Conservation (phyloP, 2,329 filamentous ascomycete genomes). For the Xylaria arbuscula region DNA sequence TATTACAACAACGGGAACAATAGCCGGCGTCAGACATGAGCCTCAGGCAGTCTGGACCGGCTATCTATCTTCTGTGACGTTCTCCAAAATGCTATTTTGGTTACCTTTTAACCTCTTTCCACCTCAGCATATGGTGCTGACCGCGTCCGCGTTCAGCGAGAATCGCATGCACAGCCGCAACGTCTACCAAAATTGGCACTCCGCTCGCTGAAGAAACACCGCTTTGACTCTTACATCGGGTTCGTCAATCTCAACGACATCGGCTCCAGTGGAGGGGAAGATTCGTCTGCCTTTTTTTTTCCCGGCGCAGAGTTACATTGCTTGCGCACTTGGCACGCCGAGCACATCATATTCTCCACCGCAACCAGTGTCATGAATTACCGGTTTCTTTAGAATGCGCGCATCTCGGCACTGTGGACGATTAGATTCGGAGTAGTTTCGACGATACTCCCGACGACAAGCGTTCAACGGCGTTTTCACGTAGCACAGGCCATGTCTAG, state of each 20-base stretch:
- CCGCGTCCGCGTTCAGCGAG: conserved; percentile 30
- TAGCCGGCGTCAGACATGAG: conserved; percentile 9
- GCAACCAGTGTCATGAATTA: conserved; percentile 25
- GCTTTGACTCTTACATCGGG: conserved; percentile 26
- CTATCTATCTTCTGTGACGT: conserved; percentile 5
- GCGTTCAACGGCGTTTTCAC: conserved; percentile 31
- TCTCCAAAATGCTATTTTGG: conserved; percentile 31
- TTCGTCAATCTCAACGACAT: conserved; percentile 31
- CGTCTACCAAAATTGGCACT: conserved; percentile 35
- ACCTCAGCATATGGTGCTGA: conserved; percentile 31
- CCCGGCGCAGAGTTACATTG: conserved; percentile 39
- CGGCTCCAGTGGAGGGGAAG: conserved; percentile 23
- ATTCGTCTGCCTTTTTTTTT: conserved; percentile 25
- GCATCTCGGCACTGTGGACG: conserved; percentile 32
- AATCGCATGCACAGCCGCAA: conserved; percentile 35
- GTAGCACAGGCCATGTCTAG: background rate
- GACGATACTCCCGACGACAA: conserved; percentile 15
- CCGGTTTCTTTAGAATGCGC: conserved; percentile 19
- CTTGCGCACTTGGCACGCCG: conserved; percentile 34
- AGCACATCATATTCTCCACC: conserved; percentile 36
- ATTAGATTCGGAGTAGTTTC: conserved; percentile 21
- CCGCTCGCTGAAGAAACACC: conserved; percentile 26
- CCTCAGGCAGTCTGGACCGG: conserved; percentile 22
- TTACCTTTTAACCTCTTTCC: conserved; percentile 17
- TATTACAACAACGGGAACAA: conserved; percentile 8